phyloP scores from a whole-genome alignment of 2,329 filamentous ascomycete species.

The Calonectria pseudoturangicola region DNA sequence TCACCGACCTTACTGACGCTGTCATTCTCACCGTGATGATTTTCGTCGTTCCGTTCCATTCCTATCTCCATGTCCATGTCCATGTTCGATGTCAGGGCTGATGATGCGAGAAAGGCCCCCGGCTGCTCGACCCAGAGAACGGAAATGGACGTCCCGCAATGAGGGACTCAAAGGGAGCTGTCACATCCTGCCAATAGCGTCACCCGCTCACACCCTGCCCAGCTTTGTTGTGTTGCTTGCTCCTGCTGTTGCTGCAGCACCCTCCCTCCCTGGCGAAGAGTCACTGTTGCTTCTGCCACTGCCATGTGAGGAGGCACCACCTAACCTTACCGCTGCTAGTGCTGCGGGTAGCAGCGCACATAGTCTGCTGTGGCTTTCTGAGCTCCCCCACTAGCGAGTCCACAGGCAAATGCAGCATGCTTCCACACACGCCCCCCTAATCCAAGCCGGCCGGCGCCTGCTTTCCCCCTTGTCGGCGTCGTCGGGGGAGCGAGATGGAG shows the following conservation, averaged over 20 bases:
- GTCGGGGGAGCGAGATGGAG: constrained; percentile 14
- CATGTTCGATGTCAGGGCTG: background rate
- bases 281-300: constrained; percentile 6
- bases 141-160: constrained; percentile 3
- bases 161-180: background rate
- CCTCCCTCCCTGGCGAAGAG: background rate
- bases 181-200: constrained; percentile 15
- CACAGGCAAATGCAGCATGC: constrained; percentile 2
- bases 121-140: background rate
- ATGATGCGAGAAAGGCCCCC: constrained; percentile 17
- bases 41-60: constrained; percentile 16
- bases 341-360: constrained; percentile 29
- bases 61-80: constrained; percentile 14
- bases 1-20: constrained; percentile 1
- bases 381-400: constrained; percentile 35
- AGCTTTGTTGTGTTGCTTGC: constrained; percentile 3
- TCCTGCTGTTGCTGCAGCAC: background rate
- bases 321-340: constrained; percentile 23
- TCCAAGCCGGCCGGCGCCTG: background rate
- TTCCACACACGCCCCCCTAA: constrained; percentile 30
- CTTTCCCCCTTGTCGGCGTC: constrained; percentile 17
- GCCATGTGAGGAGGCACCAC: background rate
- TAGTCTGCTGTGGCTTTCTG: constrained; percentile 31
- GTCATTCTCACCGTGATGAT: constrained; percentile 11
- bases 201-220: background rate